Conservation (phyloP, 208 protist species). For the Crithidia acanthocephali region DNA sequence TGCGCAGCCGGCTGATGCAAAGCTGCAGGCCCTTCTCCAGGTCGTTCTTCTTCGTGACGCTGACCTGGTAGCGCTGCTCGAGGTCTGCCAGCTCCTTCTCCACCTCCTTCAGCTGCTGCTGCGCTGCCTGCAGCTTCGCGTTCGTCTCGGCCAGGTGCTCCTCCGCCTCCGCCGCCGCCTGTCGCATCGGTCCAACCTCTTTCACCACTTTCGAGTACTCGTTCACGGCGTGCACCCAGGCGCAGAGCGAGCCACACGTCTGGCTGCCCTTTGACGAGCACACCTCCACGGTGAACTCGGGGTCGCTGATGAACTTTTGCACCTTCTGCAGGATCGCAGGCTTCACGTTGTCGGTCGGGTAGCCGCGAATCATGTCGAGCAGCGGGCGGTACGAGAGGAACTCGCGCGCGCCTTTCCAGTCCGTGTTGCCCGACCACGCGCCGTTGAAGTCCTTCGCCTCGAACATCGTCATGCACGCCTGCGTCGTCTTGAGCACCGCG, state of each 20-base stretch:
- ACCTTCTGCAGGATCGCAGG: constrained; percentile 88
- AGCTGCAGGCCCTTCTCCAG: constrained; percentile 87
- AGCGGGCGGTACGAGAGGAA: constrained; percentile 94
- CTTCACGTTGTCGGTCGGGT: constrained; percentile 97
- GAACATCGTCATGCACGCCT: constrained; percentile 98
- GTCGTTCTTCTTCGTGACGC: constrained; percentile 89
- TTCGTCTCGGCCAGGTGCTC: constrained; percentile 88
- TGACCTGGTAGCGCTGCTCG: constrained; percentile 88
- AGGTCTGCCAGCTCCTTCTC: constrained; percentile 93
- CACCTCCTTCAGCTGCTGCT: constrained; percentile 90
- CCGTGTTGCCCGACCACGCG: constrained; percentile 83
- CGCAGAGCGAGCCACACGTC: constrained; percentile 96
- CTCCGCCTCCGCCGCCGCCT: constrained; percentile 91
- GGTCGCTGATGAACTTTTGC: constrained; percentile 93
- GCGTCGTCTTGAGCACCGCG: constrained; percentile 95
- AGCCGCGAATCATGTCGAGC: constrained; percentile 94
- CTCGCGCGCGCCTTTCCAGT: constrained; percentile 92
- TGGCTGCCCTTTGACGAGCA: constrained; percentile 92
- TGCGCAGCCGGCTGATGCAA: constrained; percentile 90
- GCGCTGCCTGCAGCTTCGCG: constrained; percentile 87
- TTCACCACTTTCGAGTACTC: constrained; percentile 96
- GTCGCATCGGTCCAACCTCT: constrained; percentile 95
- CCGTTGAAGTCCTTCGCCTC: constrained; percentile 90
- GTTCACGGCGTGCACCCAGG: constrained; percentile 97
- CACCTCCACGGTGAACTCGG: constrained; percentile 95